A percentile compares a stretch with the other conserved stretches of the same genome.
Conservation (phyloP, 116 monocot genomes). For the Posidonia oceanica region DNA sequence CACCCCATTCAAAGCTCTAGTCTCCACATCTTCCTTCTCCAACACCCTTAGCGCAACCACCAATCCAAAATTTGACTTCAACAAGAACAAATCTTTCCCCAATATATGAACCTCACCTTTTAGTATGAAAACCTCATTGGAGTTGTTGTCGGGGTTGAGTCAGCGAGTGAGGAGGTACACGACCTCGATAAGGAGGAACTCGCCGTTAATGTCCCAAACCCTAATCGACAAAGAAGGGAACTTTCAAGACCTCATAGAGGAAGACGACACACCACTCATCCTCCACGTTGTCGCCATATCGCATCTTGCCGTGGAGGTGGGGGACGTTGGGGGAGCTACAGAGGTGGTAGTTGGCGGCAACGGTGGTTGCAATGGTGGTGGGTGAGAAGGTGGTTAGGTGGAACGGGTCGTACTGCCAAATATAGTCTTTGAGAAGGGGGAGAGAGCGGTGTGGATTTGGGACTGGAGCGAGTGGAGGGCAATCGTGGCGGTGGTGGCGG, state of each 20-base stretch:
- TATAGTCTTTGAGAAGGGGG: slow-evolving; percentile 30
- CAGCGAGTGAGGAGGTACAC: slow-evolving; percentile 69
- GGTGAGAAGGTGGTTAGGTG: slow-evolving; percentile 22
- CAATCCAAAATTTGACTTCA: slow-evolving; percentile 17
- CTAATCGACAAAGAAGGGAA: slow-evolving; percentile 42
- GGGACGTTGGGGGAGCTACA: slow-evolving; percentile 28
- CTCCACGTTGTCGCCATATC: slow-evolving; percentile 77
- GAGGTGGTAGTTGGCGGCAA: slow-evolving; percentile 11
- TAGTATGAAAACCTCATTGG: slow-evolving; percentile 64
- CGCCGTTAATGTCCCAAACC: slow-evolving; percentile 81
- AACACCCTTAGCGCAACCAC: slow-evolving; percentile 29
- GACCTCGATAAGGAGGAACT: slow-evolving; percentile 93
- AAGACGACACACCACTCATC: slow-evolving; percentile 87
- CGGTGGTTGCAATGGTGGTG: neutral
- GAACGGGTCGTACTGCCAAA: slow-evolving; percentile 67
- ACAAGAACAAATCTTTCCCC: slow-evolving; percentile 15
- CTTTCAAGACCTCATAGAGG: slow-evolving; percentile 36
- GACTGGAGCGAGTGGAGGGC: slow-evolving; percentile 30
- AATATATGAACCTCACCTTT: slow-evolving; percentile 59
- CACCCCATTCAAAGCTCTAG: slow-evolving; percentile 41
- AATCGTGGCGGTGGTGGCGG: slow-evolving; percentile 4
- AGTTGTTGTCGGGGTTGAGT: slow-evolving; percentile 50
- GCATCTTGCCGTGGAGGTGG: slow-evolving; percentile 68
- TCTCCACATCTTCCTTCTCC: slow-evolving; percentile 16
- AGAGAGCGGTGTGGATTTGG: slow-evolving; percentile 14